Percentiles rank a stretch among this genome's conserved stretches.
These are phyloP conservation scores for Candida broadrunensis DNA, from an alignment of 805 yeast genomes.

Conservation along the genomic window DNA sequence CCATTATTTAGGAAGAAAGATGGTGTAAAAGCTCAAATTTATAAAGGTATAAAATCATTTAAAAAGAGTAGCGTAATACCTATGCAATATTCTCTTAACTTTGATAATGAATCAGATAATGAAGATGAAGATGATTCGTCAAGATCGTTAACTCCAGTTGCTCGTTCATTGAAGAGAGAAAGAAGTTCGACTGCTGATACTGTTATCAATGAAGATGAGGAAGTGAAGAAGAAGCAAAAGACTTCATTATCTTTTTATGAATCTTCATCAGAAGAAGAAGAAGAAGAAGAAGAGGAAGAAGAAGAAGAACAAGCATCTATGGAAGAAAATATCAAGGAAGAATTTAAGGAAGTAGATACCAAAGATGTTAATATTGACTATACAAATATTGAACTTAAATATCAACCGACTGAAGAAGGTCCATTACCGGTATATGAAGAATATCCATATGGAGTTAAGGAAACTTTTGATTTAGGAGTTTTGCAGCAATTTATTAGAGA, in stretches of 20 bases:
- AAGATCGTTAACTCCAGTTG: conserved; percentile 33
- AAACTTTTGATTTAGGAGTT: conserved; percentile 40
- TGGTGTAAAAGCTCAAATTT: conserved; percentile 3
- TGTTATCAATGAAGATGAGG: conserved; percentile 20
- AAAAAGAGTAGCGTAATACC: conserved; percentile 42
- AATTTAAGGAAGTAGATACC: conserved; percentile 10
- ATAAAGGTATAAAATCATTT: conserved; percentile 11
- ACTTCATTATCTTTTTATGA: conserved; percentile 29
- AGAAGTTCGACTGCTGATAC: conserved; percentile 15
- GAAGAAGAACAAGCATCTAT: conserved; percentile 12
- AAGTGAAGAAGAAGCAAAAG: conserved; percentile 20
- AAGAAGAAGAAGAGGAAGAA: conserved; percentile 21
- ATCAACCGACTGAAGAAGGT: conserved; percentile 47
- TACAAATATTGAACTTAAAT: conserved; percentile 30
- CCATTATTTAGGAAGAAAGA: conserved; percentile 36
- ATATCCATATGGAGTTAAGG: conserved; percentile 18
- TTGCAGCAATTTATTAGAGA: conserved; percentile 62
- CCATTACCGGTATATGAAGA: conserved; percentile 59
- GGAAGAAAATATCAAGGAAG: conserved; percentile 14
- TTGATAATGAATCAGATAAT: conserved; percentile 29
- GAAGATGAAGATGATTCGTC: conserved; percentile 36
- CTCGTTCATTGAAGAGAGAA: conserved; percentile 25
- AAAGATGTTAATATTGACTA: conserved; percentile 22
- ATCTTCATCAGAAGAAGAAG: conserved; percentile 30
- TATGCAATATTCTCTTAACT: conserved; percentile 54